Percentiles rank a stretch among this genome's conserved stretches.
These are phyloP conservation scores for Jaltomata sinuosa DNA, from an alignment of 257 asterid species.

Conservation along the genomic window DNA sequence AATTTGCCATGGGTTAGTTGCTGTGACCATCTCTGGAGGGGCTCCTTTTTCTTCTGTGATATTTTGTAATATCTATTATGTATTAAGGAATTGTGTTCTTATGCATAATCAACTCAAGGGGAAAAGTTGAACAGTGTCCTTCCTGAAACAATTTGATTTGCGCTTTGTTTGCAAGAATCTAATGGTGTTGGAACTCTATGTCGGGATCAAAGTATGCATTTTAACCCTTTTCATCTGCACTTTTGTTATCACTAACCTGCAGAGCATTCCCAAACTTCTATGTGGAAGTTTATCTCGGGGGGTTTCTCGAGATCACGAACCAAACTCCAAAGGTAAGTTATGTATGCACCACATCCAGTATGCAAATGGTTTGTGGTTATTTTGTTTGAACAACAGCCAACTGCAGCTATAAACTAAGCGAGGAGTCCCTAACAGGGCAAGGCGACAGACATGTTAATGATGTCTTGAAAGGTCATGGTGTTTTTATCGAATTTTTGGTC, in stretches of 20 bases:
- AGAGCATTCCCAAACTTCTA: background rate
- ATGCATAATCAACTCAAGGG: background rate
- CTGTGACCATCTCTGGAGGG: background rate
- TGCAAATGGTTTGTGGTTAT: background rate
- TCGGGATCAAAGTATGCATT: background rate
- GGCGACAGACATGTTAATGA: background rate
- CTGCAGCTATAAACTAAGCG: background rate
- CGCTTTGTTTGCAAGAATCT: background rate
- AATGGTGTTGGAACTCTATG: background rate
- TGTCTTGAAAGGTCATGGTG: background rate
- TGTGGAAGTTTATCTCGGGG: background rate
- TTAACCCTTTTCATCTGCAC: background rate
- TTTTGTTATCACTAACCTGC: background rate
- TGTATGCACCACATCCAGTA: background rate
- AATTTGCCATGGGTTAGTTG: constrained; percentile 6
- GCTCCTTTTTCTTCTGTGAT: background rate
- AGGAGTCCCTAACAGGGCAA: background rate
- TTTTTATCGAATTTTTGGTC: background rate
- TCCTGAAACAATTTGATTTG: background rate
- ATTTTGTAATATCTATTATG: background rate
- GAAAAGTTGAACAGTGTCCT: background rate
- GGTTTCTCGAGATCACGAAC: background rate
- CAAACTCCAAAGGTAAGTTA: background rate
- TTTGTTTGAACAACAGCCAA: background rate
- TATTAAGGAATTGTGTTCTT: background rate